Evolutionary conservation across 163 green algal genomes (phyloP), one percentile per base, ranked within the genome.

Genomic region (Trebouxiophyceae sp.): DNA sequence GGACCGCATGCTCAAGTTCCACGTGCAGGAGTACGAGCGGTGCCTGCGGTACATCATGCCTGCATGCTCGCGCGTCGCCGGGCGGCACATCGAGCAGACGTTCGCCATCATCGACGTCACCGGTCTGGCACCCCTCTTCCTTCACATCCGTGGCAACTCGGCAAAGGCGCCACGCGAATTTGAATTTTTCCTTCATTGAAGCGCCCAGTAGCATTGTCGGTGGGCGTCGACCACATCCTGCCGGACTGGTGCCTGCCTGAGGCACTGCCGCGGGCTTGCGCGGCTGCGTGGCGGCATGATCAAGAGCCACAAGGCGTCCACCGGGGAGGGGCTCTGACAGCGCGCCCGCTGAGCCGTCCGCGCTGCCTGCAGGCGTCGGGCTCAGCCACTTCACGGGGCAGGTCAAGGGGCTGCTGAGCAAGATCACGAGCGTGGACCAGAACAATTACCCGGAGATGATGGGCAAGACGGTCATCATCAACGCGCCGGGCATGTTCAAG

Each of bases 91-190:
- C 27, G 83, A 90, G 60, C 77, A 87, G 47, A 94, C 86, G 2
- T 90, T 96, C 74, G 80, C 83, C 58, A 95, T 97, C 67, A 81
- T 97, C 74, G 90, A 97, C 57, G 74, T 95, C n/a, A 94, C 86
- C 76, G 85, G 89, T 90, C 65, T 29, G 75, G 2, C 12, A 33
- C 45, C 4, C 45, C 24, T 33, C 19, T 62, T n/a, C n/a, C n/a
- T n/a, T n/a, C n/a, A n/a, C n/a, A n/a, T n/a, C n/a, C n/a, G n/a
- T n/a, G n/a, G n/a, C n/a, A n/a, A n/a, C n/a, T n/a, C n/a, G 33
- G 57, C 57, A 50, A 33, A 30, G 12, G 22, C 33, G 16, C 20
- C 16, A 54, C 44, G 16, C 44, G 16, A 54, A 54, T n/a, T 54
- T 54, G 16, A 54, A 16, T 54, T 16, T 54, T 54, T 16, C 16